phyloP scores from a whole-genome alignment of 352 stramenopile species.

The Phytophthora ohioensis region DNA sequence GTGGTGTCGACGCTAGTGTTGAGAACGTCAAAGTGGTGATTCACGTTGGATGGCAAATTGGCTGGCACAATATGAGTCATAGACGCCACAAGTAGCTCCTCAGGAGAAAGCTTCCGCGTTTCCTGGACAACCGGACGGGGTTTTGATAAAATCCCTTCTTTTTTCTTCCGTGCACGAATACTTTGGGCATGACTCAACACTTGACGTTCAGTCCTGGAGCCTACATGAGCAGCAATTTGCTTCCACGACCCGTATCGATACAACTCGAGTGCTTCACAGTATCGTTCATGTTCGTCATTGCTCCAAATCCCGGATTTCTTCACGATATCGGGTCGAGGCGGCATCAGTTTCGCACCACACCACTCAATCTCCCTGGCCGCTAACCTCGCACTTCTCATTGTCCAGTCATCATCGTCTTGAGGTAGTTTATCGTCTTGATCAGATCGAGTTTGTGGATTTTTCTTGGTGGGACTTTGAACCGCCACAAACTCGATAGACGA shows the following conservation, averaged over 20 bases:
- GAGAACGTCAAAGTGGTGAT: background rate
- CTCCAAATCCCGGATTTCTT: constrained; percentile 22
- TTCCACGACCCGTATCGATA: constrained; percentile 26
- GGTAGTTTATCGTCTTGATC: background rate
- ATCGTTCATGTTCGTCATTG: constrained; percentile 19
- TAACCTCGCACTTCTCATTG: constrained; percentile 8
- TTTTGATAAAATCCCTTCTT: background rate
- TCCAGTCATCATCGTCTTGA: constrained; percentile 3
- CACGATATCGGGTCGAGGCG: background rate
- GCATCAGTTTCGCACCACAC: background rate
- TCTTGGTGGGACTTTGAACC: background rate
- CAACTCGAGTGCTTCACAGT: constrained; percentile 14
- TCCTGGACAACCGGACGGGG: background rate
- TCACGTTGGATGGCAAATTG: background rate
- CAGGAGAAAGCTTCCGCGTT: background rate
- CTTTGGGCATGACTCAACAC: constrained; percentile 19
- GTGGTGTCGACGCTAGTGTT: background rate
- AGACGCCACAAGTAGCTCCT: constrained; percentile 13
- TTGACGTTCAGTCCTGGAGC: constrained; percentile 25
- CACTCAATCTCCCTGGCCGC: constrained; percentile 13
- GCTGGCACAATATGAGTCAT: background rate
- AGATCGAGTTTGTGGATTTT: background rate
- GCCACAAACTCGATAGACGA: constrained; percentile 15
- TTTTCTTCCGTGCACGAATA: constrained; percentile 13
- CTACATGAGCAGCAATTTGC: constrained; percentile 19